phyloP scores from a whole-genome alignment of 2,329 filamentous ascomycete species.

The Pseudocercospora crystallina region DNA sequence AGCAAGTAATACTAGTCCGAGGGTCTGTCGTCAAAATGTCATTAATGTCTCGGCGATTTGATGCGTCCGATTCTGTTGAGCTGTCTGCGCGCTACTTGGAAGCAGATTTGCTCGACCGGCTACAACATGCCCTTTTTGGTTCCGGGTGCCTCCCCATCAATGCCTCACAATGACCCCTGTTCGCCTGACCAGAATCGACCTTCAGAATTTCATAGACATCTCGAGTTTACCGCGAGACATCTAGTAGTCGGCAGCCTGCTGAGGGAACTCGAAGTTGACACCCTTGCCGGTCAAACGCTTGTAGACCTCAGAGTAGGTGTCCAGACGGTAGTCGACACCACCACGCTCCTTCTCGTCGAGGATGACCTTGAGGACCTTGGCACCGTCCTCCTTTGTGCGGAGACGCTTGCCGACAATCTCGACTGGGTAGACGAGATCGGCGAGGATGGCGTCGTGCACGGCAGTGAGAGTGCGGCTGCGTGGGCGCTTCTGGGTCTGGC shows the following conservation, averaged over 20 bases:
- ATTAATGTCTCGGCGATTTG: too few species aligned
- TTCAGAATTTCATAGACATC: too few species aligned
- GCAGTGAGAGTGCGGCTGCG: constrained; percentile 96
- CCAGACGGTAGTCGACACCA: constrained; percentile 98
- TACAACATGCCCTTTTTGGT: not conserved
- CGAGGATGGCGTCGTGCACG: constrained; percentile 97
- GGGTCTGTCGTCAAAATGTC: too few species aligned
- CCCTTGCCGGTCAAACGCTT: constrained; percentile 93
- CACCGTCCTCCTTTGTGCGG: constrained; percentile 97
- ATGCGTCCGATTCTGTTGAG: too few species aligned
- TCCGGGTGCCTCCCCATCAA: too few species aligned
- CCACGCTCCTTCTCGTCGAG: constrained; percentile 99
- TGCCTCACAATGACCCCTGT: too few species aligned
- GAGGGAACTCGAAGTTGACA: constrained; percentile 98
- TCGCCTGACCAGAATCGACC: too few species aligned
- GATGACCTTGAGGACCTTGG: constrained; percentile 98
- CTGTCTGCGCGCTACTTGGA: not conserved
- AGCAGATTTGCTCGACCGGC: not conserved
- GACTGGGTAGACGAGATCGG: constrained; percentile 98
- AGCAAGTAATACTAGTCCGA: too few species aligned
- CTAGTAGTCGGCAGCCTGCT: constrained; percentile 72
- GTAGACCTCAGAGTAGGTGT: constrained; percentile 99
- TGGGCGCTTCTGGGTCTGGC: constrained; percentile 97
- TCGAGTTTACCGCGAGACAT: constrained; percentile 37
- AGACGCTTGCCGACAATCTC: constrained; percentile 99